Evolutionary conservation across 2,329 filamentous ascomycete species (phyloP), one percentile per base, ranked within the genome.

Genomic region (Aspergillus niger): DNA sequence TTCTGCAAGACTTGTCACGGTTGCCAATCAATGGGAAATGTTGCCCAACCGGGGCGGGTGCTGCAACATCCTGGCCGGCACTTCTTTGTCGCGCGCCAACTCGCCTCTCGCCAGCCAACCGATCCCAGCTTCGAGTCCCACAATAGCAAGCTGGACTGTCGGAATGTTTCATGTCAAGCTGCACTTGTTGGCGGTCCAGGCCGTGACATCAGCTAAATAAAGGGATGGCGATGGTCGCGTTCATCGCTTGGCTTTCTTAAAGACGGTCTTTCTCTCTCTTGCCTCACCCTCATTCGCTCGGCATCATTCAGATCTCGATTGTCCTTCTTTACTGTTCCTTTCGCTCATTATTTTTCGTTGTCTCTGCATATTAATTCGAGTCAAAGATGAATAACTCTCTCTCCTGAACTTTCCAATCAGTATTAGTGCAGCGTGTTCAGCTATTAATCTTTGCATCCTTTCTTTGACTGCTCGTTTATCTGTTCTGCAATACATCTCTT

Each of bases 81-180:
- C 54, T 48, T 44, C 48, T 55, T 66, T 66, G 60, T 63, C 64
- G 64, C 64, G 64, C 64, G 64, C 62, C 58, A 63, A 58, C 20
- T 53, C 57, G 44, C 50, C 43, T 49, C 22, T 54, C 49, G 36
- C 55, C 38, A 57, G 53, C 62, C 63, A 65, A 64, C 58, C 51
- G 38, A 49, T 56, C 26, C 39, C 6, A 8, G 1, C 56, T 48
- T 39, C 17, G 41, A 59, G 15, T 15, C 36, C 58, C 30, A 30
- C 20, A 22, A 57, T 17, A 36, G 20, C 47, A 30, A 15, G 2
- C 7, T 44, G 41, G 41, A 24, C 44, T 11, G 47, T 17, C 17
- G 47, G 15, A 10, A 0, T 17, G 47, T 50, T 50, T 50, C 47
- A 50, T 30, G 26, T 50, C 26, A 28, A 49, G 38, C 57, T 59